A percentile compares a stretch with the other conserved stretches of the same genome.
Evolutionary conservation across 495 filamentous ascomycete species (phyloP).

Genomic region (Annulohypoxylon nitens): DNA sequence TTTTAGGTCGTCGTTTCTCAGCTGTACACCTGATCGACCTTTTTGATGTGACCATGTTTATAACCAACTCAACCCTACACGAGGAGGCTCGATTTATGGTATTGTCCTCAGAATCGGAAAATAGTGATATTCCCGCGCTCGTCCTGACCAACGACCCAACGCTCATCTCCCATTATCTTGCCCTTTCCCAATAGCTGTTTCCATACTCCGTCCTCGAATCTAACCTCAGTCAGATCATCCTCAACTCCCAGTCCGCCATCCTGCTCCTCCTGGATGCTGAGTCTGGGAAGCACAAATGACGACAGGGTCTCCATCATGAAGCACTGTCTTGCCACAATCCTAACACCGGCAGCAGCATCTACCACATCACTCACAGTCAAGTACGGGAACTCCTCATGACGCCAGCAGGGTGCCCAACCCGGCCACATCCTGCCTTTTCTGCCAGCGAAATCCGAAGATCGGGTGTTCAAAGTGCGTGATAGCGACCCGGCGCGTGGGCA

Average conservation of each 20-base stretch:
- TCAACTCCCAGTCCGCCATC: slow-evolving; percentile 13
- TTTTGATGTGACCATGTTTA: background rate
- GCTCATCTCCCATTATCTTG: slow-evolving; percentile 71
- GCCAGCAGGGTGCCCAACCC: slow-evolving; percentile 65
- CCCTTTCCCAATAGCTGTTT: slow-evolving; percentile 67
- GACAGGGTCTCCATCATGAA: slow-evolving; percentile 46
- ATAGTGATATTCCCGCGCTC: slow-evolving; percentile 65
- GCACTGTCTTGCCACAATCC: slow-evolving; percentile 66
- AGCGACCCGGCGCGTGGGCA: slow-evolving; percentile 59
- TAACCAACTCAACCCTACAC: background rate
- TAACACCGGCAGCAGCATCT: slow-evolving; percentile 66
- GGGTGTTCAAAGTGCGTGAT: slow-evolving; percentile 38
- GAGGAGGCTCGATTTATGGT: background rate
- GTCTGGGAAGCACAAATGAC: slow-evolving; percentile 41
- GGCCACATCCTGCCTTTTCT: slow-evolving; percentile 49
- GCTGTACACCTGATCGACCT: background rate
- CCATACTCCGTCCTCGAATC: slow-evolving; percentile 59
- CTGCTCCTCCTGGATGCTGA: slow-evolving; percentile 30
- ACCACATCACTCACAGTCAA: slow-evolving; percentile 68
- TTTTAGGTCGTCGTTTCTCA: background rate
- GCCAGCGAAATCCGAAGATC: background rate
- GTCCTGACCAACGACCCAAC: slow-evolving; percentile 74
- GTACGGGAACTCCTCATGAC: slow-evolving; percentile 67
- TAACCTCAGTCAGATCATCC: slow-evolving; percentile 51
- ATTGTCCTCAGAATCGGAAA: slow-evolving; percentile 61